Base-by-base conservation (phyloP, 805 yeast genomes). In the Torulaspora delbrueckii region DNA sequence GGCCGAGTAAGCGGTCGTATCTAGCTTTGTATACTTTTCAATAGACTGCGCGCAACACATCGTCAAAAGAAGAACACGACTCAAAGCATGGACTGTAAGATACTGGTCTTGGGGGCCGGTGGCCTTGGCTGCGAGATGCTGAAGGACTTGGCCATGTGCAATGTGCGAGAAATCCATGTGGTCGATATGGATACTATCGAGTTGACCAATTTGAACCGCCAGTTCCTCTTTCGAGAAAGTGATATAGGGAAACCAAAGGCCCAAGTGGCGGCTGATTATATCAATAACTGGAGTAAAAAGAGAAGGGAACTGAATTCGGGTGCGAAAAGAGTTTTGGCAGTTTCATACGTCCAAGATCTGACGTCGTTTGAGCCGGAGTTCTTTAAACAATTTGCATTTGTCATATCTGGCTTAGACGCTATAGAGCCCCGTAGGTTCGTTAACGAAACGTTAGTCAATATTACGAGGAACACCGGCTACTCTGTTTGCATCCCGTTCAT, bases 171-270 rank as follows among this genome's bases (percentile, higher is more conserved):
- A 55, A 82, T 89, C 42, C 93, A 85, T 60, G 77, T 90, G 13
- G 86, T 89, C 9, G 99, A 91, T 65, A 75, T 91, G 59, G 99
- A 91, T 63, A 91, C 96, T 1, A 86, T 91, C 53, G 96, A 95
- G 54, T 70, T 91, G 25, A 83, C 95, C 44, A 91, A 91, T 62
- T 73, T 93, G 59, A 91, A 93, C 63, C 73, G 99, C 48, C 99
- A 91, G 65, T 91, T 93, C 55, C 68, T 91, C 40, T 91, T 91
- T 63, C 72, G 87, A 22, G 80, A 79, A 37, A 74, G 78, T 42
- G 97, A 91, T 61, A 88, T 91, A 46, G 91, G 90, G 51, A 76
- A 82, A 58, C 77, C 95, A 40, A 91, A 91, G 61, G 83, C 97
- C 0, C 61, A 72, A 16, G 88, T 89, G 0, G 96, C 96, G 1